Evolutionary conservation across 2,329 filamentous ascomycete genomes (phyloP).

Genomic region (Ilyonectria sp.): DNA sequence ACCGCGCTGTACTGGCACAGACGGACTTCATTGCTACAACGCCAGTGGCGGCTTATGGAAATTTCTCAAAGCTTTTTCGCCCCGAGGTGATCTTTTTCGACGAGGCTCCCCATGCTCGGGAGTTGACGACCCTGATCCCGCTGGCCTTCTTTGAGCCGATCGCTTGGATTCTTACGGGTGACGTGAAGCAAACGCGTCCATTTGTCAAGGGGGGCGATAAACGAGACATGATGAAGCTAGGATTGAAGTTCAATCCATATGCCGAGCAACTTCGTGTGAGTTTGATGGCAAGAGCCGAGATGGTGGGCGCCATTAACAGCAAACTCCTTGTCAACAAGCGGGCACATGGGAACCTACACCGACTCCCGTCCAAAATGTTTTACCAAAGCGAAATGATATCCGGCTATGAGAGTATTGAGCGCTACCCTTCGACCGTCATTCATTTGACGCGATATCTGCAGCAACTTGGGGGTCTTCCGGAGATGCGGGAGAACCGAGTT

Average conservation of each 20-base stretch:
- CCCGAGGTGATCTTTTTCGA: conserved; percentile 91
- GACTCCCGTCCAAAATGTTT: conserved; percentile 59
- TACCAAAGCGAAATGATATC: conserved; percentile 58
- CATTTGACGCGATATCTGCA: conserved; percentile 52
- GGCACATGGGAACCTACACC: conserved; percentile 56
- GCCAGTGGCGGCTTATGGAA: conserved; percentile 58
- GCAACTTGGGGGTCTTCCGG: conserved; percentile 35
- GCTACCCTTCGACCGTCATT: conserved; percentile 48
- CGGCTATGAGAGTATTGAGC: conserved; percentile 36
- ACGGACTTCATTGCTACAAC: conserved; percentile 64
- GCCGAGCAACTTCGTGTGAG: conserved; percentile 53
- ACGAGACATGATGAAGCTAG: conserved; percentile 32
- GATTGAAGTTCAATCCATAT: conserved; percentile 50
- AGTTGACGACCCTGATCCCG: conserved; percentile 62
- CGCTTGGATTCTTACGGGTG: conserved; percentile 63
- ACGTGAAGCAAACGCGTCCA: conserved; percentile 61
- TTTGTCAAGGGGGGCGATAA: conserved; percentile 53
- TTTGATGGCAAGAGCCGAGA: conserved; percentile 57
- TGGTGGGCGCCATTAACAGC: conserved; percentile 50
- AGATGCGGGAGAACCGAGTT: conserved; percentile 54
- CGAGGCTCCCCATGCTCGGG: conserved; percentile 68
- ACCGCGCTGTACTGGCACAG: conserved; percentile 54
- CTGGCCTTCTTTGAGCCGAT: conserved; percentile 60
- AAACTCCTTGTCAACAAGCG: conserved; percentile 57
- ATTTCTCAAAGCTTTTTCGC: conserved; percentile 71